These are phyloP conservation scores for Diaporthe velutina DNA, from an alignment of 2,329 filamentous ascomycete genomes.

Conservation along the genomic window DNA sequence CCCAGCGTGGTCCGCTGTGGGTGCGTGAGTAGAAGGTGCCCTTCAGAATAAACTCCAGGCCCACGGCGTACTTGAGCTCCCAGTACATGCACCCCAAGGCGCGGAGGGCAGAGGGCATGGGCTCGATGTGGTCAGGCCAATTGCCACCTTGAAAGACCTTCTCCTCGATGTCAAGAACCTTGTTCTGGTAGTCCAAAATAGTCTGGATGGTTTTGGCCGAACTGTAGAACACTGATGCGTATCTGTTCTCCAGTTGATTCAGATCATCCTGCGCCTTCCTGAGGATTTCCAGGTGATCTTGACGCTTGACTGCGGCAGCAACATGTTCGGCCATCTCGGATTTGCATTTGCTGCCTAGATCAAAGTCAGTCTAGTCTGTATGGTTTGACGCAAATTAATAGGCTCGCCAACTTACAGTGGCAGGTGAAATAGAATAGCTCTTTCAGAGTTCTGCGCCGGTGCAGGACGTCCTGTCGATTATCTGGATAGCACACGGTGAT, in stretches of 20 bases:
- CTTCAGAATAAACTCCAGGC: constrained; percentile 45
- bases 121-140: constrained; percentile 48
- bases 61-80: constrained; percentile 41
- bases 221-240: constrained; percentile 34
- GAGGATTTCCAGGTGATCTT: constrained; percentile 38
- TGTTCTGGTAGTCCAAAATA: constrained; percentile 39
- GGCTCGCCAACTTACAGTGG: constrained; percentile 42
- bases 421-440: constrained; percentile 47
- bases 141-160: constrained; percentile 39
- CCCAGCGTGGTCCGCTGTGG: constrained; percentile 43
- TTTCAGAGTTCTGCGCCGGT: constrained; percentile 43
- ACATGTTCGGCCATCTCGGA: constrained; percentile 43
- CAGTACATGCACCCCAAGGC: constrained; percentile 44
- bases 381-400: background rate
- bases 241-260: constrained; percentile 38
- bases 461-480: constrained; percentile 43
- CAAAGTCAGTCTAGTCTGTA: background rate
- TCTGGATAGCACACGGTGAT: constrained; percentile 51
- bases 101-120: constrained; percentile 44
- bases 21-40: constrained; percentile 43
- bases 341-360: constrained; percentile 45
- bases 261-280: constrained; percentile 40
- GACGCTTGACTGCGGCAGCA: constrained; percentile 25
- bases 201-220: constrained; percentile 39
- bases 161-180: constrained; percentile 40